These are phyloP conservation scores for Brettanomyces sp. DNA, from an alignment of 805 yeast genomes.

Conservation along the genomic window DNA sequence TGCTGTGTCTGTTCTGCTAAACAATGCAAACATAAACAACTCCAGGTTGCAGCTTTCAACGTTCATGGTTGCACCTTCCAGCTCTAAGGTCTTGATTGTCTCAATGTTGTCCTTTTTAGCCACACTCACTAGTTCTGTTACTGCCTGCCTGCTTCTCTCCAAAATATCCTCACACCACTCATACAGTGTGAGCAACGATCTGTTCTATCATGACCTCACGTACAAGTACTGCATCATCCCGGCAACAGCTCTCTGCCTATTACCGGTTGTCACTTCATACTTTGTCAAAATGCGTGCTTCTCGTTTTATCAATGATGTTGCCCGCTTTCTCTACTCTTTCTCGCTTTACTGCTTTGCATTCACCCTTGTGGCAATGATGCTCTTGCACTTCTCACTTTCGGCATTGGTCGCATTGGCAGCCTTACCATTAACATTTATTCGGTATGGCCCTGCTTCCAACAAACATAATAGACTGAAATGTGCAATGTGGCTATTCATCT, in stretches of 20 bases:
- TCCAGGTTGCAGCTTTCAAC: slow-evolving; percentile 2
- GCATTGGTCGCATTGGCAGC: slow-evolving; percentile 60
- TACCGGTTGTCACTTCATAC: slow-evolving; percentile 3
- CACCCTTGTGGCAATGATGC: slow-evolving; percentile 61
- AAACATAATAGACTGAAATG: slow-evolving; percentile 3
- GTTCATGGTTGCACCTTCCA: neutral
- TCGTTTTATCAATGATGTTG: slow-evolving; percentile 12
- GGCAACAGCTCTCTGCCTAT: slow-evolving; percentile 4
- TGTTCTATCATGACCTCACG: neutral
- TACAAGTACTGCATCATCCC: slow-evolving; percentile 12
- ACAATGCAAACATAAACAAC: slow-evolving; percentile 27
- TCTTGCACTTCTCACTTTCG: slow-evolving; percentile 79
- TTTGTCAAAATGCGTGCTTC: neutral
- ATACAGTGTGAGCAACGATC: neutral
- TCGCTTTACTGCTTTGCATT: slow-evolving; percentile 53
- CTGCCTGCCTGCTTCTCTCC: slow-evolving; percentile 17
- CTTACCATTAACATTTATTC: slow-evolving; percentile 63
- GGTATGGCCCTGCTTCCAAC: slow-evolving; percentile 20
- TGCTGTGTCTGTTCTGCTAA: slow-evolving; percentile 48
- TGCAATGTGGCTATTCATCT: slow-evolving; percentile 18
- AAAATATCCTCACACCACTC: neutral
- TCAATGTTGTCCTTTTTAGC: slow-evolving; percentile 25
- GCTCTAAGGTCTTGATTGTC: slow-evolving; percentile 15
- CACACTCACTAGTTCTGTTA: slow-evolving; percentile 11
- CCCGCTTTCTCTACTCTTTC: slow-evolving; percentile 17